Evolutionary conservation across 345 rosid species (phyloP), one percentile per base, ranked within the genome.

Genomic region (Reutealis trisperma): DNA sequence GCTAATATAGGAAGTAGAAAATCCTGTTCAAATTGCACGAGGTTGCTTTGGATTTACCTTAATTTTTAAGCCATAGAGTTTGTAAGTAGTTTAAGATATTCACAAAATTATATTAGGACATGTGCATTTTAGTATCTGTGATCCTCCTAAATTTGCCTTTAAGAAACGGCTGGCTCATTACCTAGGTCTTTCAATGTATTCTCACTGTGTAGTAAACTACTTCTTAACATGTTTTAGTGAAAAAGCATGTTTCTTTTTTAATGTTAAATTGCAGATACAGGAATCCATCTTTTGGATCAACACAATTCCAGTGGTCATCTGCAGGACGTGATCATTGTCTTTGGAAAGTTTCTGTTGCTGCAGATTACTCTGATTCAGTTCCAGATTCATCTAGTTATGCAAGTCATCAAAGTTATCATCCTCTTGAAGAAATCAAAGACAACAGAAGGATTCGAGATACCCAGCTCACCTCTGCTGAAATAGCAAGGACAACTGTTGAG

Each of bases 331-430:
- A 92, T 72, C 86, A 82, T 71, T 85, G 89, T 83, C 90, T 77
- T 73, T 85, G 89, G 45, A 95, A 90, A 85, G 94, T 89, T 82
- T 88, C 94, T 15, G 99, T 95, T 84, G 98, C 98, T 75, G 99
- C 98, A n/a, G 97, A 95, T 86, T 95, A 89, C 81, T 86, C 98
- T 14, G 99, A 93, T 85, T 95, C 96, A 22, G 90, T 92, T 82
- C 92, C 98, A 13, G 94, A 95, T 77, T 92, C 99, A 61, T 88
- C 98, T 82, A 87, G 85, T 83, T 87, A 85, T 81, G 71, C 72
- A 63, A 83, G 79, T 67, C 63, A 82, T 61, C 81, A 70, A 72
- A 94, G 97, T 41, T 95, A 92, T 80, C 99, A 95, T 84, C 99
- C 98, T 70, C 92, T 95, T 42, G 99, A 95, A 83, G 99, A 95